Evolutionary conservation across 108 stramenopile genomes (phyloP).

Genomic region (Bacterosira constricta): DNA sequence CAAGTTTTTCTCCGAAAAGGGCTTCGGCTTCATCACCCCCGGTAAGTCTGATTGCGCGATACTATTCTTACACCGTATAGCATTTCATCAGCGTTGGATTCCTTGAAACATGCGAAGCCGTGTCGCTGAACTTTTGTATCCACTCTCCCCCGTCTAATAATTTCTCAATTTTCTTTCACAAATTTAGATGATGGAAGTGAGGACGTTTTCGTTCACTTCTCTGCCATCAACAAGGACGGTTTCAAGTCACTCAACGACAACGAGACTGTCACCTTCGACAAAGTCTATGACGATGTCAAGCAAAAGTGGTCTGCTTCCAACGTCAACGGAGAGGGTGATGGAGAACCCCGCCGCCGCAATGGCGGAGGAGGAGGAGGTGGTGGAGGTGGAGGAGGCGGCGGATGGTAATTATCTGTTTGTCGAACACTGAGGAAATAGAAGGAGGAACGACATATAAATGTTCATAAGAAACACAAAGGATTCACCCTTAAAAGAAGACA

Average conservation of each 20-base stretch:
- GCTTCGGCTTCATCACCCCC: conserved; percentile 42
- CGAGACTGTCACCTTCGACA: conserved; percentile 33
- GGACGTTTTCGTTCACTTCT: conserved; percentile 43
- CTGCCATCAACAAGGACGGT: conserved; percentile 31
- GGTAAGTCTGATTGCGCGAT: no score
- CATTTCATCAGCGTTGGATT: no score
- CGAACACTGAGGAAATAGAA: no score
- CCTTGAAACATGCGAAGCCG: no score
- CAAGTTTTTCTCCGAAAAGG: conserved; percentile 43
- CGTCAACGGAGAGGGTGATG: conserved; percentile 21
- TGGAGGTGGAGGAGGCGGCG: not conserved
- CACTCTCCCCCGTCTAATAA: no score
- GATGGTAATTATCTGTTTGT: not conserved
- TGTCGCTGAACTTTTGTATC: no score
- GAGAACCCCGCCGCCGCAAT: not conserved
- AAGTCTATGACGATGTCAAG: conserved; percentile 10
- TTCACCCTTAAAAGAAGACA: no score
- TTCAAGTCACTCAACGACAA: conserved; percentile 36
- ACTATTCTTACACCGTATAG: no score
- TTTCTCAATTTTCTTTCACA: no score
- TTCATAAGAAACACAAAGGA: no score
- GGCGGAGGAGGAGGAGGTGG: not conserved
- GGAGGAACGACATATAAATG: no score
- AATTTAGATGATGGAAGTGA: conserved; percentile 31
- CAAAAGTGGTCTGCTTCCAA: conserved; percentile 32